These are phyloP conservation scores for Coemansia aciculifera DNA, from an alignment of 192 early-diverging fungal genomes.

Conservation along the genomic window DNA sequence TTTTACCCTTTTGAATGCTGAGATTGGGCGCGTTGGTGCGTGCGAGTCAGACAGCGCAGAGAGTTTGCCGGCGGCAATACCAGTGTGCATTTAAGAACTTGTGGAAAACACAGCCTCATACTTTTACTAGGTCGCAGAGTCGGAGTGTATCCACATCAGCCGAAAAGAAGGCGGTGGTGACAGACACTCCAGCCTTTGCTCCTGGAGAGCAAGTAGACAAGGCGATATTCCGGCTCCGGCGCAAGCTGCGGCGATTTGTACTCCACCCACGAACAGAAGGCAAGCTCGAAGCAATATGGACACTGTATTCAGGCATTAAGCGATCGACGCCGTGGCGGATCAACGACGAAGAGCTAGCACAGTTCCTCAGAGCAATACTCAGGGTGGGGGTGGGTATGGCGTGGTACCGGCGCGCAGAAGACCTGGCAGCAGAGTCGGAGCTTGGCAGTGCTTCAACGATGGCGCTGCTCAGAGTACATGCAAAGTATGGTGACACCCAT, in stretches of 20 bases:
- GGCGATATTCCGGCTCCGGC: slow-evolving; percentile 23
- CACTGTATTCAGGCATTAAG: slow-evolving; percentile 21
- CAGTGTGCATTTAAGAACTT: neutral
- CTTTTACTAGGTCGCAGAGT: neutral
- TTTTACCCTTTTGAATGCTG: neutral
- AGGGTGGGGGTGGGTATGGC: slow-evolving; percentile 13
- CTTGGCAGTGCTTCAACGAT: slow-evolving; percentile 3
- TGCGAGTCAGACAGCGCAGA: neutral
- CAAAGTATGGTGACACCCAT: slow-evolving; percentile 37
- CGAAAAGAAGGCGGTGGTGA: neutral
- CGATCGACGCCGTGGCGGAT: slow-evolving; percentile 19
- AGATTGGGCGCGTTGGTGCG: neutral
- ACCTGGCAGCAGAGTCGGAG: slow-evolving; percentile 9
- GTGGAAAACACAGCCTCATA: neutral
- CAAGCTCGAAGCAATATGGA: slow-evolving; percentile 40
- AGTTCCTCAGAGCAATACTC: slow-evolving; percentile 38
- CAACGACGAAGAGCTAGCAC: slow-evolving; percentile 9
- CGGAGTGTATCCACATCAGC: neutral
- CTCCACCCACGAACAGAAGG: slow-evolving; percentile 21
- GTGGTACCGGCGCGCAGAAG: slow-evolving; percentile 29
- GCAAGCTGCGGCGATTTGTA: slow-evolving; percentile 30
- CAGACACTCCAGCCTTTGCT: neutral
- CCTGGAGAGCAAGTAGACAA: slow-evolving; percentile 15
- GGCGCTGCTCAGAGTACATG: slow-evolving; percentile 24
- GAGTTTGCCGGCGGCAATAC: neutral